Evolutionary conservation across 1,139 yeast species (phyloP), one percentile per base, ranked within the genome.

Genomic region (Pichiaceae sp.): DNA sequence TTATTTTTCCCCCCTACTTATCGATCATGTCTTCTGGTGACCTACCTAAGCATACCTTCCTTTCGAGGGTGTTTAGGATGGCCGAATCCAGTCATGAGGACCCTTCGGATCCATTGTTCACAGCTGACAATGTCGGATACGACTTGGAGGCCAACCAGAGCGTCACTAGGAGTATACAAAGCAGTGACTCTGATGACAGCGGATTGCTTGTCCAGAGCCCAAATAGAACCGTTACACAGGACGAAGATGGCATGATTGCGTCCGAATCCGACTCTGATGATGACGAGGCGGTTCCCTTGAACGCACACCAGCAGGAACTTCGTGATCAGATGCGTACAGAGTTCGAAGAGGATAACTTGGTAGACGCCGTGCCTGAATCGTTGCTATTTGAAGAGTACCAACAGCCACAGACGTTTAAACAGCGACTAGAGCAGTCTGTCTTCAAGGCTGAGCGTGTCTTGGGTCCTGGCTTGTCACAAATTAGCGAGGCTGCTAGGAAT

Each of bases 51-150:
- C 76, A 72, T 46, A 74, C 79, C 8, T 74, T 74, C 46, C 62
- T 74, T 41, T 72, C 78, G 16, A 59, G 79, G 31, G 75, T 74
- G 30, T 72, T 74, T 50, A 78, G 78, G 2, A n/a, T n/a, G n/a
- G 57, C 71, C 37, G 71, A 70, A 45, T 71, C 78, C 26, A 46
- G 43, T 27, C 39, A 20, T 17, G 20, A 69, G 60, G 53, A 64
- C 60, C 14, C 37, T n/a, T 50, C 74, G 57, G 49, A 57, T 60
- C 59, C 60, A 3, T 42, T 57, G 29, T 40, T 55, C 14, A 52
- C 48, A 20, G 60, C 54, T 31, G 60, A 56, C 38, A 49, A 48
- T 32, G 41, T 43, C 26, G 57, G 53, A 17, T 14, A 25, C 14
- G 28, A 25, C 16, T 15, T 25, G 6, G 28, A 25, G 14, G 28